A percentile compares a stretch with the other conserved stretches of the same genome.
phyloP scores from a whole-genome alignment of 352 stramenopile genomes.

The Globisporangium acanthophoron region DNA sequence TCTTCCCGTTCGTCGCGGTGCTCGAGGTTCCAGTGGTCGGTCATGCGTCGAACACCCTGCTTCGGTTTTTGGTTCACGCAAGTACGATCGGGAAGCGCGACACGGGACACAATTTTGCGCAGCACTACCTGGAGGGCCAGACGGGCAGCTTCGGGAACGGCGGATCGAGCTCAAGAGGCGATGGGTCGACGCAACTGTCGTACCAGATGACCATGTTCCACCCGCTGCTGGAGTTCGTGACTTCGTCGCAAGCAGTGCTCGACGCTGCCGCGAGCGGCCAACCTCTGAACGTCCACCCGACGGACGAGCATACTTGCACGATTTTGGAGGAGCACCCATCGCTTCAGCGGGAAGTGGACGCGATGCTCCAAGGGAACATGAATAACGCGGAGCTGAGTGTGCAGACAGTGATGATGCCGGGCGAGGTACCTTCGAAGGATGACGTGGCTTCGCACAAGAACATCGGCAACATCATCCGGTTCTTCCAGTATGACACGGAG shows the following conservation, averaged over 20 bases:
- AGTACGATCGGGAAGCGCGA: conserved; percentile 71
- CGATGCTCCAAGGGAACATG: conserved; percentile 56
- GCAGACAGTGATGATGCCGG: conserved; percentile 85
- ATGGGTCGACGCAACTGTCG: conserved; percentile 40
- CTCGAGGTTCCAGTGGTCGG: conserved; percentile 78
- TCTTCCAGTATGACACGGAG: conserved; percentile 86
- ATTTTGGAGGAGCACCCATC: conserved; percentile 67
- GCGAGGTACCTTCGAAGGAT: conserved; percentile 64
- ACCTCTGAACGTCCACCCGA: conserved; percentile 69
- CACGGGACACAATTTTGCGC: conserved; percentile 19
- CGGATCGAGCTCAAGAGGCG: conserved; percentile 25
- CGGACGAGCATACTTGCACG: conserved; percentile 71
- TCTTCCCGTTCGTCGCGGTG: conserved; percentile 84
- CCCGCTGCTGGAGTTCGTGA: conserved; percentile 82
- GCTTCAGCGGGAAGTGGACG: conserved; percentile 62
- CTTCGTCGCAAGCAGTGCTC: conserved; percentile 76
- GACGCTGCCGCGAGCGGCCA: conserved; percentile 77
- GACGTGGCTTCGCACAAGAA: conserved; percentile 76
- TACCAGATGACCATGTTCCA: conserved; percentile 89
- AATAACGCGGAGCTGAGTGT: conserved; percentile 83
- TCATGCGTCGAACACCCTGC: conserved; percentile 71
- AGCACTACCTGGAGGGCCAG: conserved; percentile 36
- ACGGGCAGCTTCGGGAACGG: conserved; percentile 26
- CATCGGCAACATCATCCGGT: conserved; percentile 87
- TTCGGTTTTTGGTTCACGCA: conserved; percentile 84